Evolutionary conservation across 1,284 basidiomycete genomes (phyloP), one percentile per base, ranked within the genome.

Genomic region (Stereum hirsutum): DNA sequence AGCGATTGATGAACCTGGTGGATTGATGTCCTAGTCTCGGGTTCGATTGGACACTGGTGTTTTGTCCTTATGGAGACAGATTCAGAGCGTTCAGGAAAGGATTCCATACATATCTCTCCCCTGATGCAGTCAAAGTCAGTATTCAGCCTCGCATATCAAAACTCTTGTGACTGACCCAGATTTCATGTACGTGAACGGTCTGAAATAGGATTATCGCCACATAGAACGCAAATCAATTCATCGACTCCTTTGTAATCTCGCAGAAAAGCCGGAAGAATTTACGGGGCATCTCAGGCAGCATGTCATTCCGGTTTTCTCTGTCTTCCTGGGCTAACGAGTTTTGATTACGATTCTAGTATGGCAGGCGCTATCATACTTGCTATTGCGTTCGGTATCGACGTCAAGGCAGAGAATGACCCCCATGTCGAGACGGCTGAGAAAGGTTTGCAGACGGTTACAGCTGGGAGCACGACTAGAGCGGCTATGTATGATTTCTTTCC

Each of bases 351-450:
- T 5, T n/a, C n/a, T 42, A 60, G 58, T 33, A 55, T 57, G 57
- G 51, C 54, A 23, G 57, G 57, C 12, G 48, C 53, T 19, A 49
- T 53, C 8, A 50, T 53, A 4, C 52, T 56, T 49, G 49, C 50
- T 32, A 48, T 56, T 6, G 48, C 53, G 3, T 61, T 58, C 27
- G 57, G 57, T 19, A 51, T 57, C 37, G 49, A 62, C 38, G 49
- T 67, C 19, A 51, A 55, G 11, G 57, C 58, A 14, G 47, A 59
- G 31, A 65, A 66, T 5, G 71, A 72, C 43, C 49, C 60, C 11
- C 74, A 68, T 48, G 65, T 75, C 6, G 52, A 58, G 2, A 52
- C 70, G 6, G 72, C 70, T 4, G 71, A 59, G 42, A 46, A 52
- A n/a, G 56, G 56, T 1, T 33, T 59, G 23, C 11, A 49, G 60